phyloP scores from a whole-genome alignment of 2,329 filamentous ascomycete species.

The Penicillium sp. region DNA sequence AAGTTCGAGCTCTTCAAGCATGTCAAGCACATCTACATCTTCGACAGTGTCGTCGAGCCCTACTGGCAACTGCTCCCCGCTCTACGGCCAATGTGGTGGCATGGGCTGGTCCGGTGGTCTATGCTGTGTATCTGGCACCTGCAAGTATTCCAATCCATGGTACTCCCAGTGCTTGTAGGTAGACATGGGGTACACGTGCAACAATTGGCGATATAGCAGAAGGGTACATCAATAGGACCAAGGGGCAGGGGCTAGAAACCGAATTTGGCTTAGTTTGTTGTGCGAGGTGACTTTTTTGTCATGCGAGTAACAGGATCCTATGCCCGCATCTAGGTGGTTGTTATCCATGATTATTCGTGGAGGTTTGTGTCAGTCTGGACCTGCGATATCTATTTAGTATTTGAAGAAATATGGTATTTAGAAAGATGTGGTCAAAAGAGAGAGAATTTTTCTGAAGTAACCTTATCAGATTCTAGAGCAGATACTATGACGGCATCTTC shows the following conservation, averaged over 20 bases:
- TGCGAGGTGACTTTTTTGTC: too few relatives aligned
- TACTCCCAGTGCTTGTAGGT: constrained; percentile 2
- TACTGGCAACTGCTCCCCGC: not conserved
- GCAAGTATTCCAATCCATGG: not conserved
- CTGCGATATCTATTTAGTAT: too few relatives aligned
- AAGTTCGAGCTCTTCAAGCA: not conserved
- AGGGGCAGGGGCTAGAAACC: not conserved
- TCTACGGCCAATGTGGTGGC: constrained; percentile 2
- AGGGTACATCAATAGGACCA: not conserved
- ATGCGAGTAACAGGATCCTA: too few relatives aligned
- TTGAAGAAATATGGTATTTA: too few relatives aligned
- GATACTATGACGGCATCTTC: too few relatives aligned
- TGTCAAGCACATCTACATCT: not conserved
- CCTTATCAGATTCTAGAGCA: too few relatives aligned
- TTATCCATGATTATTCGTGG: too few relatives aligned
- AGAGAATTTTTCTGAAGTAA: too few relatives aligned
- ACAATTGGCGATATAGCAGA: not conserved
- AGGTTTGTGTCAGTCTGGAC: too few relatives aligned
- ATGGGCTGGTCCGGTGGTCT: not conserved
- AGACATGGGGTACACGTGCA: not conserved
- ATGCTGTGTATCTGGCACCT: not conserved
- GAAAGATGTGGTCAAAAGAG: too few relatives aligned
- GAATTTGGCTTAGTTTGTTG: too few relatives aligned
- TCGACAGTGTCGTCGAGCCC: not conserved
- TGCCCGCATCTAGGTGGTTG: too few relatives aligned